Evolutionary conservation across 208 protist genomes (phyloP), one percentile per base, ranked within the genome.

Genomic region (Acanthamoeba healyi): DNA sequence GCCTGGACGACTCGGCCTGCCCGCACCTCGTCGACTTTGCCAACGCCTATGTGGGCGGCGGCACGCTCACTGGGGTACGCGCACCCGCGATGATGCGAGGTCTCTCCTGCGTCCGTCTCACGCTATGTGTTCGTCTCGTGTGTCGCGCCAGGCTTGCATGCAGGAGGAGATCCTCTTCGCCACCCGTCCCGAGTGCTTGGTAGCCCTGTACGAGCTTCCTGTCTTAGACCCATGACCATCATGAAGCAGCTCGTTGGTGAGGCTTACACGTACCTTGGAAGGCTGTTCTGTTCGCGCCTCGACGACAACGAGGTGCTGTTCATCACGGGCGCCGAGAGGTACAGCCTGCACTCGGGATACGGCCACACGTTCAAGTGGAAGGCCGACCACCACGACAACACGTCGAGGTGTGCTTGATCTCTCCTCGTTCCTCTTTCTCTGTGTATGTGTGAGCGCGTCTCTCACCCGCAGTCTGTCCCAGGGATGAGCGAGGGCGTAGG

Each of bases 91-190:
- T 10, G 29, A 12, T 22, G 7, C 19, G 9, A 38, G 6, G 26
- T 22, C 9, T 72, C 32, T 29, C 9, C 63, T 72, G 9, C 6
- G 26, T n/a, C 32, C 29, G 26, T 22, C 10, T 72, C 12, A 72
- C 49, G 49, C 49, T 51, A 54, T 54, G 49, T 15, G 6, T 6
- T 19, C 29, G 29, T 56, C 10, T 54, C 32, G 19, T 12, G 63
- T 10, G 29, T 42, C 42, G 36, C 34, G 17, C 42, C 38, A 58
- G 49, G 98, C 97, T 22, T 98, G 97, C 91, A 97, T 98, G 19
- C 98, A 98, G 95, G 98, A 98, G 90, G 98, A 98, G 82, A 98
- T 98, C 77, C 95, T 97, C 38, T 98, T 99, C 93, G 93, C 97
- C 6, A 95, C 97, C 6, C 96, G 94, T 7, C 98, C 98, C 7